These are phyloP conservation scores for Alternaria ventricosa DNA, from an alignment of 2,329 filamentous ascomycete species.

Conservation along the genomic window DNA sequence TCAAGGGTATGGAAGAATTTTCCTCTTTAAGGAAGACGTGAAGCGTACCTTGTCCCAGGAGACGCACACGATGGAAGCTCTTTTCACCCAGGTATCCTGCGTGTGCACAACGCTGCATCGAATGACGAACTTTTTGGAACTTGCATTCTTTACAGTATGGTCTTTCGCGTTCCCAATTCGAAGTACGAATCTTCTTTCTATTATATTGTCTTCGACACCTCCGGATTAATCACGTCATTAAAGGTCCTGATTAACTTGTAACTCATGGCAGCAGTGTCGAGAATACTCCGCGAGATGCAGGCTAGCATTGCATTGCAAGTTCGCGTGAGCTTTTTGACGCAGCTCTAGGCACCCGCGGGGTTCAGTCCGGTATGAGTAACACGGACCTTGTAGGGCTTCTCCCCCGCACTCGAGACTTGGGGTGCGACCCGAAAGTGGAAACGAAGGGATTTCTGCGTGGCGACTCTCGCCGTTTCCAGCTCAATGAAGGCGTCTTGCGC, in stretches of 20 bases:
- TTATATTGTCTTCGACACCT: not conserved
- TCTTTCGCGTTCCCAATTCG: not conserved
- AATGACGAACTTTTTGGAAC: not conserved
- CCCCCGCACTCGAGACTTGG: not conserved
- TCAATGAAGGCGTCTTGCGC: not conserved
- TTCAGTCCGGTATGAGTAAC: not conserved
- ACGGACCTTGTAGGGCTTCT: not conserved
- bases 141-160: not conserved
- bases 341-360: not conserved
- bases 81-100: not conserved
- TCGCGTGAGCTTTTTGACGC: not conserved
- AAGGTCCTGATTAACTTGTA: not conserved
- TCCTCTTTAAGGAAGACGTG: too few relatives aligned
- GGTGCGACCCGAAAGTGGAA: not conserved
- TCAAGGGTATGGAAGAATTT: too few relatives aligned
- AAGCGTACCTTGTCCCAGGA: too few relatives aligned
- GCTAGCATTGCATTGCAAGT: not conserved
- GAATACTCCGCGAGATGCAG: not conserved
- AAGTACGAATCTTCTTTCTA: not conserved
- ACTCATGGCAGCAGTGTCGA: not conserved
- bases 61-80: not conserved
- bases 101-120: not conserved
- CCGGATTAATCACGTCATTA: not conserved
- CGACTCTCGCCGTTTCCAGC: not conserved
- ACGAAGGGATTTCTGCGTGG: not conserved